These are phyloP conservation scores for Termitomyces sp. DNA, from an alignment of 768 basidiomycete genomes.

Conservation along the genomic window DNA sequence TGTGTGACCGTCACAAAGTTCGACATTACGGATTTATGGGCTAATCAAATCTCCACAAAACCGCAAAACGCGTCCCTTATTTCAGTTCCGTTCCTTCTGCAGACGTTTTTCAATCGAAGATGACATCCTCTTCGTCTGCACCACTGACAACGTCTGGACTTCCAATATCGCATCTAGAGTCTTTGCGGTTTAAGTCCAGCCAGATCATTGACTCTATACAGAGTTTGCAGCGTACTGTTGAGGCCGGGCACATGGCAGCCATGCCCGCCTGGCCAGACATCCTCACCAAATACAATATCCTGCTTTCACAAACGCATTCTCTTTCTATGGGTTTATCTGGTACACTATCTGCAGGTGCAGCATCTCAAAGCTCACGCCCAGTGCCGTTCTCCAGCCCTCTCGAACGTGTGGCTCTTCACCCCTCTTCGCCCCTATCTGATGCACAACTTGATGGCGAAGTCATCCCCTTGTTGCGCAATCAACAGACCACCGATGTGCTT, in stretches of 20 bases:
- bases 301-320: slow-evolving; percentile 78
- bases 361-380: slow-evolving; percentile 6
- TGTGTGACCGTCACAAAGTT: not conserved
- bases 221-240: slow-evolving; percentile 57
- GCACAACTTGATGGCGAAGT: slow-evolving; percentile 68
- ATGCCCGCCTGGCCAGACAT: slow-evolving; percentile 88
- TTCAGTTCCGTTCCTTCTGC: too few relatives aligned
- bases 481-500: slow-evolving; percentile 75
- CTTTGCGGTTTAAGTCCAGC: slow-evolving; percentile 67
- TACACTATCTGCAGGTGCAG: slow-evolving; percentile 23
- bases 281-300: slow-evolving; percentile 78
- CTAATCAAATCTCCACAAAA: too few relatives aligned
- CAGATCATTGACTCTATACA: slow-evolving; percentile 79
- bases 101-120: not conserved
- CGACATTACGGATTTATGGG: too few relatives aligned
- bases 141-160: slow-evolving; percentile 8
- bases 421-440: slow-evolving; percentile 52
- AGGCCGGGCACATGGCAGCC: slow-evolving; percentile 45
- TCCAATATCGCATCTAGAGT: slow-evolving; percentile 66
- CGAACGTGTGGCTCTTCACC: slow-evolving; percentile 68
- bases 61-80: too few relatives aligned
- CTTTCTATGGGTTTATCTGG: slow-evolving; percentile 43
- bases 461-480: slow-evolving; percentile 69
- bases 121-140: slow-evolving; percentile 3
- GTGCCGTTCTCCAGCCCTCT: slow-evolving; percentile 37